A percentile compares a stretch with the other conserved stretches of the same genome.
These are phyloP conservation scores for Penicillium sclerotigenum DNA, from an alignment of 2,329 filamentous ascomycete species.

Conservation along the genomic window DNA sequence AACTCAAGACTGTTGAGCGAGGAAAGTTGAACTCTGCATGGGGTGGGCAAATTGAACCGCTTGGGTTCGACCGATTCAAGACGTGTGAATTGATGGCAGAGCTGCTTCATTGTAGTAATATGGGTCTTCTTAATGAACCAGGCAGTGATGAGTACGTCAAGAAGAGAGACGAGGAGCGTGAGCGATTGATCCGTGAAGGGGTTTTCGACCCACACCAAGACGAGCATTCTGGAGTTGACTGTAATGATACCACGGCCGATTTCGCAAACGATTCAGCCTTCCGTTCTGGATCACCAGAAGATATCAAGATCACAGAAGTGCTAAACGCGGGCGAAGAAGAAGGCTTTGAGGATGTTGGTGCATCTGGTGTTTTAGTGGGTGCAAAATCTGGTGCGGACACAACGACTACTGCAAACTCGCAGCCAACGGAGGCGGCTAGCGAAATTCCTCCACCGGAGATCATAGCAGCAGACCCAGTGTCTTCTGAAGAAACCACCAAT, in stretches of 20 bases:
- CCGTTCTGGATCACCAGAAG: constrained; percentile 56
- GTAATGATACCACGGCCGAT: constrained; percentile 46
- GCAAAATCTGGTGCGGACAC: constrained; percentile 63
- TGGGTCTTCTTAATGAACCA: constrained; percentile 88
- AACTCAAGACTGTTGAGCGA: constrained; percentile 62
- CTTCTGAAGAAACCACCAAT: constrained; percentile 4
- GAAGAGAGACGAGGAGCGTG: constrained; percentile 74
- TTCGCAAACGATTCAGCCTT: constrained; percentile 44
- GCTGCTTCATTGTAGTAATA: constrained; percentile 95
- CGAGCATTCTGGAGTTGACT: constrained; percentile 56
- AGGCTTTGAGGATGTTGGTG: constrained; percentile 83
- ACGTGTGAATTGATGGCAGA: constrained; percentile 99
- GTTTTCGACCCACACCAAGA: constrained; percentile 55
- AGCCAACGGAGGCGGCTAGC: background rate
- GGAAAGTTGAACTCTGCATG: constrained; percentile 81
- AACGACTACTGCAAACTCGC: constrained; percentile 23
- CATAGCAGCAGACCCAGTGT: background rate
- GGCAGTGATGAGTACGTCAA: constrained; percentile 86
- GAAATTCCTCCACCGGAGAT: background rate
- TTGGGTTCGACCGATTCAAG: constrained; percentile 97
- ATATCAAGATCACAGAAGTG: constrained; percentile 68
- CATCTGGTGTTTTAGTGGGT: constrained; percentile 67
- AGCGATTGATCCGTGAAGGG: constrained; percentile 73
- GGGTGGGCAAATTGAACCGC: constrained; percentile 82
- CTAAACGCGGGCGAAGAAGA: constrained; percentile 84